These are phyloP conservation scores for Pluteus cervinus DNA, from an alignment of 768 basidiomycete genomes.

Conservation along the genomic window DNA sequence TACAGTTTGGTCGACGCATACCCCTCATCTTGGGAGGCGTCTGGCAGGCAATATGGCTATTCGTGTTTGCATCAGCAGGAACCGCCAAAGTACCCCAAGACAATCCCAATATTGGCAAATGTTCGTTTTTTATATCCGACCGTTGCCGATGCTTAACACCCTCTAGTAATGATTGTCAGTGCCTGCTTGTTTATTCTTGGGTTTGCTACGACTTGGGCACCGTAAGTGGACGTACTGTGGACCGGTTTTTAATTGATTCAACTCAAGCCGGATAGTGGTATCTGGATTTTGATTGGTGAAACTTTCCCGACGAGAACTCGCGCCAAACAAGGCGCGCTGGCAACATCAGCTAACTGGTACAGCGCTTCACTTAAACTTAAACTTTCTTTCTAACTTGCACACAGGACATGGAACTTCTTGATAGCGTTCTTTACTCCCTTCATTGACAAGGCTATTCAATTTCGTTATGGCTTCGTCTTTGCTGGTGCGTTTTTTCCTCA, in stretches of 20 bases:
- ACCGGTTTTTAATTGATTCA: neutral
- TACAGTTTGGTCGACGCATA: conserved; percentile 53
- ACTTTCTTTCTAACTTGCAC: neutral
- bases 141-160: neutral
- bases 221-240: conserved; percentile 23
- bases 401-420: conserved; percentile 59
- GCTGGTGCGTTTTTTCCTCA: conserved; percentile 33
- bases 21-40: conserved; percentile 65
- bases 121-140: conserved; percentile 23
- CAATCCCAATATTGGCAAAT: conserved; percentile 45
- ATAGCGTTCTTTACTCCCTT: conserved; percentile 79
- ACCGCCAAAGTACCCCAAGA: conserved; percentile 50
- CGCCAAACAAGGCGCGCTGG: conserved; percentile 63
- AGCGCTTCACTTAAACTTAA: conserved; percentile 4
- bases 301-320: conserved; percentile 70
- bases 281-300: conserved; percentile 77
- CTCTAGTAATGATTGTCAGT: conserved; percentile 60
- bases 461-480: conserved; percentile 67
- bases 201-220: conserved; percentile 67
- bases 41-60: conserved; percentile 68
- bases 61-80: conserved; percentile 69
- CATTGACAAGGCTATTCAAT: conserved; percentile 50
- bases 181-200: conserved; percentile 70
- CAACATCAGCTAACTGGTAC: conserved; percentile 56
- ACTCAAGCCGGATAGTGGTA: conserved; percentile 26